Evolutionary conservation across 768 basidiomycete genomes (phyloP).

Genomic region (Suillus sp.): DNA sequence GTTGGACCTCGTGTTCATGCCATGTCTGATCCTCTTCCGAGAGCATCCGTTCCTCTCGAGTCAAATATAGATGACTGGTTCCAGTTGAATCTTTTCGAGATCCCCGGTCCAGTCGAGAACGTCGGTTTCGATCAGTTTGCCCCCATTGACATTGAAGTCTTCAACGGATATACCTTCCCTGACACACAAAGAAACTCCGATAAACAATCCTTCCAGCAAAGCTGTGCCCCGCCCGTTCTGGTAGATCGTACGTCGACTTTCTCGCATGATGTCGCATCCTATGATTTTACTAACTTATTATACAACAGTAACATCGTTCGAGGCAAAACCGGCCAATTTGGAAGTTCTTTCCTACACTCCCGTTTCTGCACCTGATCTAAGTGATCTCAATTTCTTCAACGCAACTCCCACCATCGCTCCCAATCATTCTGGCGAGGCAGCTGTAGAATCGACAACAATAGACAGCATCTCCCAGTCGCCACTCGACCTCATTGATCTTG

Average conservation of each 20-base stretch:
- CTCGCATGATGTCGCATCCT: too few relatives aligned
- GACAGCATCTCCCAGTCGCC: not conserved
- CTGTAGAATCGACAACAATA: not conserved
- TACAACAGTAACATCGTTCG: not conserved
- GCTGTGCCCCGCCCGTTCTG: not conserved
- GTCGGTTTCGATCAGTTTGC: slow-evolving; percentile 27
- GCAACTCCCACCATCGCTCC: not conserved
- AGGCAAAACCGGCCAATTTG: not conserved
- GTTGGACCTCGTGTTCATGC: slow-evolving; percentile 24
- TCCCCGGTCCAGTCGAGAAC: slow-evolving; percentile 28
- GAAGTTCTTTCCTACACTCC: not conserved
- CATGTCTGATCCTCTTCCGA: slow-evolving; percentile 34
- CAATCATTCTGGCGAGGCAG: not conserved
- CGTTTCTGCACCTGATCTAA: not conserved
- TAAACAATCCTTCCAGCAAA: not conserved
- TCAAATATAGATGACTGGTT: slow-evolving; percentile 41
- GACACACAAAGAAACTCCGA: not conserved
- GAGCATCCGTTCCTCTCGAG: slow-evolving; percentile 18
- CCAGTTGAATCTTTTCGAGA: slow-evolving; percentile 30
- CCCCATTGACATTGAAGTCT: slow-evolving; percentile 37
- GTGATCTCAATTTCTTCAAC: not conserved
- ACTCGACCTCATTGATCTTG: not conserved
- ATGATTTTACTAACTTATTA: not conserved
- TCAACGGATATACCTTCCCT: slow-evolving; percentile 28
- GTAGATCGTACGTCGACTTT: slow-evolving; percentile 1